phyloP scores from a whole-genome alignment of 2,329 filamentous ascomycete genomes.

The Fusarium redolens region DNA sequence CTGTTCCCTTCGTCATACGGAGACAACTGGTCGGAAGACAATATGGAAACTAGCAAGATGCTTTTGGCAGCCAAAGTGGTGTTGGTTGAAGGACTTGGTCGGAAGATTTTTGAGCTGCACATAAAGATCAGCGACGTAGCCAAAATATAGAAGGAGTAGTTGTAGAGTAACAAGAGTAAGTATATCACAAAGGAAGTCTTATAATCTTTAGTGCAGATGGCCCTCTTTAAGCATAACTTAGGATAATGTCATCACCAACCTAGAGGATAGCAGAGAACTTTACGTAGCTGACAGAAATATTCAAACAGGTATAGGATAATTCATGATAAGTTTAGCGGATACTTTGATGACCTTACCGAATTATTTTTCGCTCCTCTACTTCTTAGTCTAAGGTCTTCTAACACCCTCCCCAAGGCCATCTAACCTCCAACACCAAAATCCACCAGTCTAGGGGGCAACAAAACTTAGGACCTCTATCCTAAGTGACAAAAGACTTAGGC shows the following conservation, averaged over 20 bases:
- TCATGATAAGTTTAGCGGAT: neutral
- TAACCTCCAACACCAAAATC: neutral
- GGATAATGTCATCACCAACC: neutral
- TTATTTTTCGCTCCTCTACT: neutral
- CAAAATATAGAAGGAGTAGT: neutral
- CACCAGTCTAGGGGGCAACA: neutral
- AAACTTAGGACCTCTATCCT: too few relatives aligned
- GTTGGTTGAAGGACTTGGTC: conserved; percentile 23
- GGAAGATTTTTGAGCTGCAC: conserved; percentile 34
- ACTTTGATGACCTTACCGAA: neutral
- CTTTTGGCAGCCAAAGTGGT: conserved; percentile 7
- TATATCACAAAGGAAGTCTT: neutral
- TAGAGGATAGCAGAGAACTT: neutral
- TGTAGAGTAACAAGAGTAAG: too few relatives aligned
- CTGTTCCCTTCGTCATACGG: conserved; percentile 28
- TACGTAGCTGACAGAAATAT: neutral
- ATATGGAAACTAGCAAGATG: neutral
- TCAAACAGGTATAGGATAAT: neutral
- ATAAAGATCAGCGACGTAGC: conserved; percentile 3
- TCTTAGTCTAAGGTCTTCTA: neutral
- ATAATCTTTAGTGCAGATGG: neutral
- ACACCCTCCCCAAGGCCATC: neutral
- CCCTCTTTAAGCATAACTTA: neutral
- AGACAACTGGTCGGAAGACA: conserved; percentile 15
- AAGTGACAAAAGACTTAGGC: too few relatives aligned